Conservation (phyloP, 202 grass and related monocot genomes). For the Digitaria exilis region DNA sequence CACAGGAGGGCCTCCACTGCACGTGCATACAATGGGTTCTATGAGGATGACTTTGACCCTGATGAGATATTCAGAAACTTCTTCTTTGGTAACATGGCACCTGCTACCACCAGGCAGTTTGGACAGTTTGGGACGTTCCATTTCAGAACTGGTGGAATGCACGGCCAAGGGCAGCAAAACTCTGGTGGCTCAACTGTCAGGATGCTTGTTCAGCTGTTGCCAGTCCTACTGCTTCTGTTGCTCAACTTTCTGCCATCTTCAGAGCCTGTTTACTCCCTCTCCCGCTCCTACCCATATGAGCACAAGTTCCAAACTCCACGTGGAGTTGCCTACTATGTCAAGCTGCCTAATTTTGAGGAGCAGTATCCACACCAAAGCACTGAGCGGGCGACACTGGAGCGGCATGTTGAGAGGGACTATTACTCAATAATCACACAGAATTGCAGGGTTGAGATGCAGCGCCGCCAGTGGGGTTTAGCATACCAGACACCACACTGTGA, state of each 20-base stretch:
- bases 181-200: constrained; percentile 59
- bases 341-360: constrained; percentile 78
- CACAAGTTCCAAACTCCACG: constrained; percentile 71
- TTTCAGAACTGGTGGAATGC: constrained; percentile 64
- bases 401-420: constrained; percentile 83
- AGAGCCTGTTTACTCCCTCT: constrained; percentile 77
- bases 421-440: constrained; percentile 71
- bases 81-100: constrained; percentile 83
- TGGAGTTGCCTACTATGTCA: constrained; percentile 74
- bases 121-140: constrained; percentile 79
- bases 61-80: constrained; percentile 99
- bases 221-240: constrained; percentile 72
- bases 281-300: constrained; percentile 63
- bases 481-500: constrained; percentile 78
- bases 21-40: constrained; percentile 57
- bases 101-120: constrained; percentile 71
- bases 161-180: constrained; percentile 33
- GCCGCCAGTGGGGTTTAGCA: constrained; percentile 79
- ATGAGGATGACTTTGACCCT: constrained; percentile 82
- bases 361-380: constrained; percentile 82
- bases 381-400: constrained; percentile 63
- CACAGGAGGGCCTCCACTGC: constrained; percentile 56
- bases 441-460: constrained; percentile 82
- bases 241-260: constrained; percentile 83
- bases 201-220: constrained; percentile 81